Conservation (phyloP, 108 stramenopile species). For the Skeletonema tropicum region DNA sequence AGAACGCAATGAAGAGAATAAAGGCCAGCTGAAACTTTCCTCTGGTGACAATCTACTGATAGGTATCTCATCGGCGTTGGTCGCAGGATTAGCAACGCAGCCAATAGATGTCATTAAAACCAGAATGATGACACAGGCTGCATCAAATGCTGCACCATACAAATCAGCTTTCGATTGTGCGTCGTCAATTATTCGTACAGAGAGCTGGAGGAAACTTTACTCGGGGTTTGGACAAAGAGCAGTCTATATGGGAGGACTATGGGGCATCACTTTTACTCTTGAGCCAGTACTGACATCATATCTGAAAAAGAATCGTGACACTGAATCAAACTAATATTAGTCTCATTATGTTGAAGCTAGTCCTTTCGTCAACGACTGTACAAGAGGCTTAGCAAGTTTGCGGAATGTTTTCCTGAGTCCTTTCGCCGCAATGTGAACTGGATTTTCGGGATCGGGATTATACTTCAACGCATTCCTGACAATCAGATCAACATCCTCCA, state of each 20-base stretch:
- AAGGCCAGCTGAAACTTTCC: constrained; percentile 6
- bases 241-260: constrained; percentile 66
- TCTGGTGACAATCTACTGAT: constrained; percentile 48
- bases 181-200: constrained; percentile 51
- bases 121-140: constrained; percentile 81
- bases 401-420: constrained; percentile 64
- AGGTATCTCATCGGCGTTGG: constrained; percentile 58
- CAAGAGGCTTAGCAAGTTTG: constrained; percentile 65
- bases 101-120: constrained; percentile 79
- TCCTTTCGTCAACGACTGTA: constrained; percentile 41
- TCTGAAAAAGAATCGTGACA: constrained; percentile 1
- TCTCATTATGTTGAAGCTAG: constrained; percentile 1
- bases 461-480: constrained; percentile 72
- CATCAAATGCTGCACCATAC: constrained; percentile 63
- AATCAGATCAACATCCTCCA: constrained; percentile 81
- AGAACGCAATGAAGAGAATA: constrained; percentile 11
- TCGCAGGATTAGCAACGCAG: constrained; percentile 57
- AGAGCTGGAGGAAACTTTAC: constrained; percentile 58
- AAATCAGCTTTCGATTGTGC: constrained; percentile 64
- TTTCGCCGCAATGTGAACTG: constrained; percentile 78
- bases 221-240: constrained; percentile 62
- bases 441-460: constrained; percentile 72
- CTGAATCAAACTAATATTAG: neutral
- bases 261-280: constrained; percentile 69
- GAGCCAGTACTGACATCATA: constrained; percentile 24